A percentile compares a stretch with the other conserved stretches of the same genome.
These are phyloP conservation scores for Paxillus ammoniavirescens DNA, from an alignment of 768 basidiomycete genomes.

Conservation along the genomic window DNA sequence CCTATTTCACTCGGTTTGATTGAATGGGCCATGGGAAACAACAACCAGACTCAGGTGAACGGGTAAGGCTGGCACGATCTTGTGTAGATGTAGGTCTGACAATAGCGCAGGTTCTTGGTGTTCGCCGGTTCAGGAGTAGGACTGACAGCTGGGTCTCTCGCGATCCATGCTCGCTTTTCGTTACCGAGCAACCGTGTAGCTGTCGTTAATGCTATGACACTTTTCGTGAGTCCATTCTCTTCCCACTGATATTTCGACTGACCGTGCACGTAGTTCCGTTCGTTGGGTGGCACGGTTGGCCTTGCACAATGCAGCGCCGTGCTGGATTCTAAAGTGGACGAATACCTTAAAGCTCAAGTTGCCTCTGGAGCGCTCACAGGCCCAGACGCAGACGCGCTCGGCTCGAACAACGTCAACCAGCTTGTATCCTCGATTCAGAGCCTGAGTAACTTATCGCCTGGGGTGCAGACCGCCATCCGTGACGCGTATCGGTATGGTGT, in stretches of 20 bases:
- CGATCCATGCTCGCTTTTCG: constrained; percentile 39
- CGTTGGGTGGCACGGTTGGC: constrained; percentile 36
- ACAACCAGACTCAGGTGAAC: constrained; percentile 31
- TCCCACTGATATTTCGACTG: not conserved
- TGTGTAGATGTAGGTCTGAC: not conserved
- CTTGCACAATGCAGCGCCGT: constrained; percentile 31
- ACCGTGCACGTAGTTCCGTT: constrained; percentile 31
- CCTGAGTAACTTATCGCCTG: constrained; percentile 31
- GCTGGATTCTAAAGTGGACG: constrained; percentile 36
- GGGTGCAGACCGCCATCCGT: constrained; percentile 28
- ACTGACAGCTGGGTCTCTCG: constrained; percentile 33
- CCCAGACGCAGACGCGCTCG: constrained; percentile 20
- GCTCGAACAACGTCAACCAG: constrained; percentile 15
- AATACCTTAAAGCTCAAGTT: constrained; percentile 25
- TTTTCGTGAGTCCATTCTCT: constrained; percentile 35
- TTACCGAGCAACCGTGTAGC: constrained; percentile 35
- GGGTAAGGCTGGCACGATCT: constrained; percentile 18
- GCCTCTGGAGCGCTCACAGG: constrained; percentile 15
- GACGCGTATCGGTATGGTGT: constrained; percentile 37
- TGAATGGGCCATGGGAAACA: constrained; percentile 32
- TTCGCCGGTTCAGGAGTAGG: constrained; percentile 40
- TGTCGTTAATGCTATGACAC: constrained; percentile 37
- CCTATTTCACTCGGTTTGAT: constrained; percentile 37
- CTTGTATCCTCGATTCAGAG: constrained; percentile 26
- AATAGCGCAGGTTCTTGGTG: constrained; percentile 32